Evolutionary conservation across 2,329 filamentous ascomycete species (phyloP), one percentile per base, ranked within the genome.

Genomic region (Meredithiella fracta): DNA sequence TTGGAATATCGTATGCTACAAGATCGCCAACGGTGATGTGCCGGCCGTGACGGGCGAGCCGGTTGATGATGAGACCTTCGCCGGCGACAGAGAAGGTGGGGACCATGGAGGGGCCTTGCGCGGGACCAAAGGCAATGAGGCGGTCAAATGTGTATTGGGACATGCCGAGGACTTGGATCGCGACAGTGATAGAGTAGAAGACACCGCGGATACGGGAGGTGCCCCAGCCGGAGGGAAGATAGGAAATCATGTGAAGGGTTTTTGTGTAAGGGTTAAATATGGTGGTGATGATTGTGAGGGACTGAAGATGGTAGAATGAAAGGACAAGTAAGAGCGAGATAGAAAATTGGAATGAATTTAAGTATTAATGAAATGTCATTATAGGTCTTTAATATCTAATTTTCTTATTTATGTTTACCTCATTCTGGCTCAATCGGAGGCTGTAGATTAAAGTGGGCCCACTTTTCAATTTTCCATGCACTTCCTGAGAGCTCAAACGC

Each of bases 81-180:
- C 82, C 82, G 7, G 73, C 67, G 1, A 81, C 73, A 23, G 75
- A 73, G 59, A 96, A 81, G 0, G 88, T 95, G 6, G 91, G 91
- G 53, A 92, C 77, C 92, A 97, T 97, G 17, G 85, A 91, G 2
- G 88, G 80, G 1, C 91, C 91, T 25, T 73, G 72, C 15, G 81
- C 80, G 3, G 72, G 68, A 20, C 76, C 75, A 61, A 83, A 63
- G 60, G 73, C 73, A 69, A 80, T 78, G 63, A 79, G 71, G 68
- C 92, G 82, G 47, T 79, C 75, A 64, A 65, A 68, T 58, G 74
- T 64, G n/a, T 80, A 65, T 65, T 82, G 78, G 25, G 66, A 64
- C 47, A 73, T 63, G 53, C 72, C 69, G 40, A 75, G 63, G 56
- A 69, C 69, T 62, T 79, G 73, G 59, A 73, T 42, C 4, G 57